phyloP scores from a whole-genome alignment of 148 eudicot species.

The Pharnaceum exiguum region DNA sequence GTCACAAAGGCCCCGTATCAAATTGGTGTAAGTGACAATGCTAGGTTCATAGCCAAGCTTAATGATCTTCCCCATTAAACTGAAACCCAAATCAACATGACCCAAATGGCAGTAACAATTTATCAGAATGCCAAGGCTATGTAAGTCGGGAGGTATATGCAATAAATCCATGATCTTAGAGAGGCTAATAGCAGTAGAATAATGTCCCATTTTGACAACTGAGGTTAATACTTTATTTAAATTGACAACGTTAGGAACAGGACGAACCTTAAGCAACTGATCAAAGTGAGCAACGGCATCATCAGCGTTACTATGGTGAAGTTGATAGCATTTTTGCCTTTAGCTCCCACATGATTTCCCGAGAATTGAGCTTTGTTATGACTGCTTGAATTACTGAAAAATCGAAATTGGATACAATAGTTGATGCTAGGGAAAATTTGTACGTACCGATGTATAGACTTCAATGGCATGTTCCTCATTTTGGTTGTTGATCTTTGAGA shows the following conservation, averaged over 20 bases:
- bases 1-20: conserved; percentile 9
- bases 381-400: too few species aligned
- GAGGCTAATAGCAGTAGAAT: not conserved
- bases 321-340: too few species aligned
- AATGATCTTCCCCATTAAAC: conserved; percentile 10
- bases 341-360: too few species aligned
- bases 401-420: too few species aligned
- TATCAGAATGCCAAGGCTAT: conserved; percentile 5
- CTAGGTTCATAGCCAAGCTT: conserved; percentile 17
- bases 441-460: too few species aligned
- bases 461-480: too few species aligned
- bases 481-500: too few species aligned
- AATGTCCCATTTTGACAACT: not conserved
- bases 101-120: conserved; percentile 17
- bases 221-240: conserved; percentile 3
- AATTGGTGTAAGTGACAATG: conserved; percentile 9
- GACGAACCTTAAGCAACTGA: not conserved
- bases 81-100: conserved; percentile 9
- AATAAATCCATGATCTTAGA: not conserved
- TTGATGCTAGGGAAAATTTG: too few species aligned
- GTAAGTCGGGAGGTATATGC: not conserved
- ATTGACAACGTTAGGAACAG: conserved; percentile 4
- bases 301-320: conserved; percentile 1
- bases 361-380: too few species aligned
- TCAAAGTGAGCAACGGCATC: not conserved